These are phyloP conservation scores for Juglanconis oblonga DNA, from an alignment of 2,329 filamentous ascomycete species.

Conservation along the genomic window DNA sequence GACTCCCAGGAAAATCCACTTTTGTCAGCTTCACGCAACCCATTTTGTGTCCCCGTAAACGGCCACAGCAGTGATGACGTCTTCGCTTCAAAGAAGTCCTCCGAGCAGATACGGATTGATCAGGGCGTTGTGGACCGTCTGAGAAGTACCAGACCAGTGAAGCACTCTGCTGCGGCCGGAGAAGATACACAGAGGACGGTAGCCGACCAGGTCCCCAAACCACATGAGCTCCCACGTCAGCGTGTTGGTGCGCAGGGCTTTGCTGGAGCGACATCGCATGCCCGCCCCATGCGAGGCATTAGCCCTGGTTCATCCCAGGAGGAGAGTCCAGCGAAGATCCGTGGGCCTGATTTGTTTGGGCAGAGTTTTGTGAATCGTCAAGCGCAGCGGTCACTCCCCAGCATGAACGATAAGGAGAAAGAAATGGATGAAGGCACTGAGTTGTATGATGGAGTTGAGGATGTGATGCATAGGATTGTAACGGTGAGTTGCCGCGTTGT, in stretches of 20 bases:
- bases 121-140: background rate
- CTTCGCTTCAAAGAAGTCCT: background rate
- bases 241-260: background rate
- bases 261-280: background rate
- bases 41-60: background rate
- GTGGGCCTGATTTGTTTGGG: background rate
- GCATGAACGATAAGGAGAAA: background rate
- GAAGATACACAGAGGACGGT: background rate
- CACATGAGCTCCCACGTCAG: background rate
- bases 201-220: background rate
- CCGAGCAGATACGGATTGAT: background rate
- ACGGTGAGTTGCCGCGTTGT: background rate
- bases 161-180: background rate
- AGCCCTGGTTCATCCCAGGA: background rate
- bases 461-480: slow-evolving; percentile 15
- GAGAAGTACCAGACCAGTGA: background rate
- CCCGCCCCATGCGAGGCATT: background rate
- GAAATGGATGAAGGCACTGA: background rate
- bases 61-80: slow-evolving; percentile 2
- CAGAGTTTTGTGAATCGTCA: background rate
- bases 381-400: background rate
- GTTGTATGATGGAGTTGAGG: slow-evolving; percentile 1
- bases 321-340: background rate
- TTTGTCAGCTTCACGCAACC: background rate
- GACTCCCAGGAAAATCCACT: background rate